phyloP scores from a whole-genome alignment of 2,329 filamentous ascomycete genomes.

The Cytospora chrysosperma region DNA sequence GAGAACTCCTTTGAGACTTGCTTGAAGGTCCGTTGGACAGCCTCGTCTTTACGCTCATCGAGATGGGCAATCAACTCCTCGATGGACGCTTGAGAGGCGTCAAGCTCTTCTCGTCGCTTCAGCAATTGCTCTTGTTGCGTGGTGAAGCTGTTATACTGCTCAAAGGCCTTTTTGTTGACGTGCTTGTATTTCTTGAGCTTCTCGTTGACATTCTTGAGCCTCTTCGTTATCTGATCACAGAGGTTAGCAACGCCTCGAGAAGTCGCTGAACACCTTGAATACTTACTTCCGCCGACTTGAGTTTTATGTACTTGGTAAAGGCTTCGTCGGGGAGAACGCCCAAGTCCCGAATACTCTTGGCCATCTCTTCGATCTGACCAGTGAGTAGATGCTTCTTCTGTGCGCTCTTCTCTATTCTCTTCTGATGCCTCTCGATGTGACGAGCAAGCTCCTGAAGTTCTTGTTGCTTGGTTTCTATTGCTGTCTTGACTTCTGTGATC shows the following conservation, averaged over 20 bases:
- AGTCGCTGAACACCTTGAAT: not conserved
- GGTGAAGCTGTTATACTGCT: conserved; percentile 98
- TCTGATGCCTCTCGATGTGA: conserved; percentile 81
- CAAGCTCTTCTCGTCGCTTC: conserved; percentile 81
- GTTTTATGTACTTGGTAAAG: conserved; percentile 84
- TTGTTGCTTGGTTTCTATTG: conserved; percentile 64
- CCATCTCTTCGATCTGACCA: conserved; percentile 75
- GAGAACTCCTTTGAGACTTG: conserved; percentile 94
- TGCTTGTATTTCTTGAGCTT: conserved; percentile 94
- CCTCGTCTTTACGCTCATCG: conserved; percentile 94
- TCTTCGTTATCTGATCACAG: conserved; percentile 52
- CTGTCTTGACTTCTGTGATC: conserved; percentile 54
- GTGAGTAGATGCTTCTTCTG: conserved; percentile 81
- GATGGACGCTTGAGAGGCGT: conserved; percentile 82
- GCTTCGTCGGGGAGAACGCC: conserved; percentile 93
- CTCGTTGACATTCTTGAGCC: conserved; percentile 88
- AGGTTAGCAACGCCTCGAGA: not conserved
- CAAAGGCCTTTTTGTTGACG: conserved; percentile 99
- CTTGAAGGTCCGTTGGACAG: conserved; percentile 97
- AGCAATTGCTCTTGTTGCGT: conserved; percentile 84
- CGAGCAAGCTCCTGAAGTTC: conserved; percentile 73
- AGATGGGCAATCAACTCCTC: conserved; percentile 89
- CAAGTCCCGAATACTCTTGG: conserved; percentile 86
- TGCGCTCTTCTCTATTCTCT: conserved; percentile 87
- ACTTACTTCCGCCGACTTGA: conserved; percentile 73